phyloP scores from a whole-genome alignment of 106 monocot species.

The Acorus gramineus region DNA sequence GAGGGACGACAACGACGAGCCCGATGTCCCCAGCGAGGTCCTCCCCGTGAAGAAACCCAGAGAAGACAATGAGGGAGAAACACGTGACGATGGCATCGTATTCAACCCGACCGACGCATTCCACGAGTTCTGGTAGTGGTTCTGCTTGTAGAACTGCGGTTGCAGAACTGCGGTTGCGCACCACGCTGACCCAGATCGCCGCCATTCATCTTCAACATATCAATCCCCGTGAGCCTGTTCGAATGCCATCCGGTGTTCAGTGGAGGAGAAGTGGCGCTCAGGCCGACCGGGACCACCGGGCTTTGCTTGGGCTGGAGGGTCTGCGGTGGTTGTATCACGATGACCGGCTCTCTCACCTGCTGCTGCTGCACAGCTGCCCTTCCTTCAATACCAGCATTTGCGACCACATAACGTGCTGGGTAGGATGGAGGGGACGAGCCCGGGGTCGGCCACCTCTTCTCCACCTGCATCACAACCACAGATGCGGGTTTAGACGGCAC shows the following conservation, averaged over 20 bases:
- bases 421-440: conserved; percentile 22
- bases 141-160: conserved; percentile 24
- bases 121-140: conserved; percentile 25
- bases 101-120: conserved; percentile 5
- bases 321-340: conserved; percentile 71
- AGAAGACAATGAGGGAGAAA: conserved; percentile 31
- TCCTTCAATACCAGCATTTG: conserved; percentile 19
- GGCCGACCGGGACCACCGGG: conserved; percentile 1
- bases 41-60: conserved; percentile 54
- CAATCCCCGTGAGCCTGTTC: conserved; percentile 10
- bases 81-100: conserved; percentile 2
- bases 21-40: conserved; percentile 29
- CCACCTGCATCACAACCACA: conserved; percentile 8
- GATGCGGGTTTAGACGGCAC: conserved; percentile 22
- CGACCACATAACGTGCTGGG: conserved; percentile 8
- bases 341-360: conserved; percentile 46
- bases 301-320: conserved; percentile 25
- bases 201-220: conserved; percentile 15
- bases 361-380: conserved; percentile 18
- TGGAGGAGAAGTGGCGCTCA: conserved; percentile 24
- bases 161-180: neutral
- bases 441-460: conserved; percentile 33
- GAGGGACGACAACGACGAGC: conserved; percentile 11
- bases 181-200: neutral
- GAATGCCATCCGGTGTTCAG: conserved; percentile 31